phyloP scores from a whole-genome alignment of 306 rosid species.

The Acmispon strigosus region DNA sequence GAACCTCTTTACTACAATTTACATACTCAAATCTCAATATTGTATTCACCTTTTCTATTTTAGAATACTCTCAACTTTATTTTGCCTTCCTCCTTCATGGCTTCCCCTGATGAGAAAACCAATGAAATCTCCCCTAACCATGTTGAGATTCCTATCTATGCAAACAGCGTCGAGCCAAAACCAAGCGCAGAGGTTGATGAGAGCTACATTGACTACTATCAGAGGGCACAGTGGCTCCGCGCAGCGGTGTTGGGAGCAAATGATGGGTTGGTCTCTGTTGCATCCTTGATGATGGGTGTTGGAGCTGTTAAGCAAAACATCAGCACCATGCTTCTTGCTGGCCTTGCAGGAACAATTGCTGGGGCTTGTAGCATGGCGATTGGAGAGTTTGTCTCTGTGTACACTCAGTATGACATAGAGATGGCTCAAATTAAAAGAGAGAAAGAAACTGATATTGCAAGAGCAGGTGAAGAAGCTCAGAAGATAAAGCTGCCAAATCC shows the following conservation, averaged over 20 bases:
- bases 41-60: not conserved
- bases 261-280: constrained; percentile 21
- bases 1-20: constrained; percentile 16
- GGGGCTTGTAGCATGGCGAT: constrained; percentile 34
- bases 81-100: constrained; percentile 18
- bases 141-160: constrained; percentile 17
- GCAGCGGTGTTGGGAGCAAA: constrained; percentile 29
- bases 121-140: constrained; percentile 14
- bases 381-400: constrained; percentile 35
- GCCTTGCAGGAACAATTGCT: constrained; percentile 29
- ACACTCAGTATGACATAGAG: constrained; percentile 26
- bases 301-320: constrained; percentile 25
- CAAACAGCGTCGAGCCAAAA: constrained; percentile 2
- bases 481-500: constrained; percentile 12
- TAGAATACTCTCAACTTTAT: not conserved
- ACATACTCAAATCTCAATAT: constrained; percentile 16
- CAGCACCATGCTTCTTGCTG: constrained; percentile 20
- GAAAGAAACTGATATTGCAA: not conserved
- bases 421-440: not conserved
- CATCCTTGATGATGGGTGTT: constrained; percentile 27
- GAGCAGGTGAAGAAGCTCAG: not conserved
- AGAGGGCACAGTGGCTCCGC: constrained; percentile 33
- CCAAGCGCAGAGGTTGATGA: not conserved
- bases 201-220: not conserved
- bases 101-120: not conserved